These are phyloP conservation scores for Wickerhamomyces bisporus DNA, from an alignment of 805 yeast genomes.

Conservation along the genomic window DNA sequence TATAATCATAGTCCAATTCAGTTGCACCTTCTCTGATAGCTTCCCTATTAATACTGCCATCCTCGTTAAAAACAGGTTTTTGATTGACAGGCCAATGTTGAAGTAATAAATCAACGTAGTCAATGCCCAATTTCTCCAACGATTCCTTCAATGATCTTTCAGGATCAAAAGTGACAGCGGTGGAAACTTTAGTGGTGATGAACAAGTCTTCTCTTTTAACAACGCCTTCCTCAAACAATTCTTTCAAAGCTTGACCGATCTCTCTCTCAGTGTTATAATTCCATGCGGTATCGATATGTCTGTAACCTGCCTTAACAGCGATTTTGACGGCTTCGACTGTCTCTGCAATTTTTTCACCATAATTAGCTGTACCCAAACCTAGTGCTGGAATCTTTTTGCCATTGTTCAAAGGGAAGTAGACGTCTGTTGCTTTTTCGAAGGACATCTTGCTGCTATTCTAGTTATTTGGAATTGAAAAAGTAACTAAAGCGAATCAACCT, in stretches of 20 bases:
- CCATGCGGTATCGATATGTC: conserved; percentile 74
- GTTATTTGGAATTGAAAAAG: too few relatives aligned
- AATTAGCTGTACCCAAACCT: conserved; percentile 65
- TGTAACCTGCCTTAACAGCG: conserved; percentile 46
- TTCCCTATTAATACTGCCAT: conserved; percentile 49
- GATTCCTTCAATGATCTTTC: conserved; percentile 52
- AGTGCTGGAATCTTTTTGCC: conserved; percentile 60
- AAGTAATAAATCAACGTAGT: conserved; percentile 70
- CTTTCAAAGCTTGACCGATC: conserved; percentile 42
- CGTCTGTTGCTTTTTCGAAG: conserved; percentile 27
- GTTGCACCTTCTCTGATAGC: conserved; percentile 38
- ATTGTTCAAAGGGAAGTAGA: conserved; percentile 44
- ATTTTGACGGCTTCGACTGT: conserved; percentile 42
- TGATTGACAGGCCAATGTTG: conserved; percentile 72
- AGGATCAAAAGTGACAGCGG: conserved; percentile 45
- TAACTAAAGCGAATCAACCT: too few relatives aligned
- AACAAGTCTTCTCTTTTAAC: conserved; percentile 58
- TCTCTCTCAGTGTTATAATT: conserved; percentile 62
- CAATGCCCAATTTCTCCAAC: conserved; percentile 55
- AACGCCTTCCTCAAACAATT: conserved; percentile 33
- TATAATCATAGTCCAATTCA: conserved; percentile 27
- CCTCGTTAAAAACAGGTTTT: conserved; percentile 50
- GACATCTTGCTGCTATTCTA: too few relatives aligned
- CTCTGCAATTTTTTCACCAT: conserved; percentile 40
- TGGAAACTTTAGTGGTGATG: conserved; percentile 71